These are phyloP conservation scores for Hymenoscyphus linearis DNA, from an alignment of 2,329 filamentous ascomycete species.

Conservation along the genomic window DNA sequence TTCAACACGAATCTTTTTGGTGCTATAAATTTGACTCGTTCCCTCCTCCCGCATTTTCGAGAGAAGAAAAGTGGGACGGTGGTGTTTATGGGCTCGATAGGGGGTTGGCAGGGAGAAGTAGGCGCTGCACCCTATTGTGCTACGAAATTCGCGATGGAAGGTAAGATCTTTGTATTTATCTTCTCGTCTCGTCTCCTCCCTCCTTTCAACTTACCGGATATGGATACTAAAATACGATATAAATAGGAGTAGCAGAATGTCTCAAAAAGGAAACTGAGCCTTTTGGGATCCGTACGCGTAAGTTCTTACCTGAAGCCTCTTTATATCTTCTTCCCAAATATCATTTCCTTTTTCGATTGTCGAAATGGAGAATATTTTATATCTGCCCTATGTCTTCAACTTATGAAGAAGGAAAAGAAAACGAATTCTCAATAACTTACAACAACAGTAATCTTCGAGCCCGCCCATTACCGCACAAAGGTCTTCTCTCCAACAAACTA, in stretches of 20 bases:
- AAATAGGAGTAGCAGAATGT: slow-evolving; percentile 6
- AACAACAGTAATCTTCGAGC: slow-evolving; percentile 37
- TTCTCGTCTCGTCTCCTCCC: neutral
- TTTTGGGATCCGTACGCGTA: slow-evolving; percentile 2
- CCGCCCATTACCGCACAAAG: slow-evolving; percentile 46
- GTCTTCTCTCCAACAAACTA: slow-evolving; percentile 32
- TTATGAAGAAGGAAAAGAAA: no score
- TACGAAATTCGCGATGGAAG: slow-evolving; percentile 15
- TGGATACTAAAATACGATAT: neutral
- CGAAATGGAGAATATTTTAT: no score
- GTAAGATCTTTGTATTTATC: slow-evolving; percentile 9
- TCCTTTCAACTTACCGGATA: no score
- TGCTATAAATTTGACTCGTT: slow-evolving; percentile 41
- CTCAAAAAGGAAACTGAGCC: slow-evolving; percentile 4
- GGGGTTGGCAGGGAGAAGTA: slow-evolving; percentile 7
- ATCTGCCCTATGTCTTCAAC: no score
- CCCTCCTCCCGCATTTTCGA: slow-evolving; percentile 44
- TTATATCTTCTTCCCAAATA: no score
- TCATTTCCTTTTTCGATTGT: no score
- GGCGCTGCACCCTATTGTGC: slow-evolving; percentile 10
- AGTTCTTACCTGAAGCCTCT: neutral
- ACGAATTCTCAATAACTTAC: no score
- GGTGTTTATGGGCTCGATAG: slow-evolving; percentile 16
- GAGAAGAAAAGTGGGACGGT: slow-evolving; percentile 34
- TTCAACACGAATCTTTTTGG: slow-evolving; percentile 53